These are phyloP conservation scores for Vigna mungo DNA, from an alignment of 306 rosid genomes.

Conservation along the genomic window DNA sequence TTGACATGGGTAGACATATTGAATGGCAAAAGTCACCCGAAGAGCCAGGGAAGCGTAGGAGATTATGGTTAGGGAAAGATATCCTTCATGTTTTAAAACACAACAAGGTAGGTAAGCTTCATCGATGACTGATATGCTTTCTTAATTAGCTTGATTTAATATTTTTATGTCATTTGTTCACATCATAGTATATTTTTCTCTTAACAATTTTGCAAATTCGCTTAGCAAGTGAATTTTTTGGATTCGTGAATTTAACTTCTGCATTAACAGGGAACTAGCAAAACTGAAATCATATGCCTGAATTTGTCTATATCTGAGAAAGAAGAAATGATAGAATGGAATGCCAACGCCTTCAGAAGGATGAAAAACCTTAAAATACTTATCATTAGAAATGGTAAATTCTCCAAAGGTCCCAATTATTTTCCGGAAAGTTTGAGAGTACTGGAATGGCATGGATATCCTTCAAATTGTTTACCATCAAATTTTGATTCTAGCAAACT, in stretches of 20 bases:
- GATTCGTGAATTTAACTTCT: not conserved
- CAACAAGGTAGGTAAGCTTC: not conserved
- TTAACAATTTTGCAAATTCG: too few species aligned
- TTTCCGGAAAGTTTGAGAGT: not conserved
- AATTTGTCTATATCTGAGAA: not conserved
- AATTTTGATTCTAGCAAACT: not conserved
- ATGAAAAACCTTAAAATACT: not conserved
- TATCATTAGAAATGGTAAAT: not conserved
- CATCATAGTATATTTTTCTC: too few species aligned
- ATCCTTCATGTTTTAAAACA: not conserved
- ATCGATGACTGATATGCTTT: not conserved
- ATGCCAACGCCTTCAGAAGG: not conserved
- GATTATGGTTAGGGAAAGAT: not conserved
- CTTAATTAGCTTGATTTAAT: too few species aligned
- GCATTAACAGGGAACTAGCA: not conserved
- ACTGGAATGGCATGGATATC: not conserved
- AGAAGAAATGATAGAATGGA: not conserved
- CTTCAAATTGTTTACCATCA: not conserved
- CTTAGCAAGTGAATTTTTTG: too few species aligned
- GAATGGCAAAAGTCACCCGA: not conserved
- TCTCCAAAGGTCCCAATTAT: not conserved
- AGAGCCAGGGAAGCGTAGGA: not conserved
- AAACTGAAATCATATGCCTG: not conserved
- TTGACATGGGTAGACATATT: not conserved
- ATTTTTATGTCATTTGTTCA: too few species aligned